Base-by-base conservation (phyloP, 495 filamentous ascomycete species). In the Talaromyces trachyspermus region DNA sequence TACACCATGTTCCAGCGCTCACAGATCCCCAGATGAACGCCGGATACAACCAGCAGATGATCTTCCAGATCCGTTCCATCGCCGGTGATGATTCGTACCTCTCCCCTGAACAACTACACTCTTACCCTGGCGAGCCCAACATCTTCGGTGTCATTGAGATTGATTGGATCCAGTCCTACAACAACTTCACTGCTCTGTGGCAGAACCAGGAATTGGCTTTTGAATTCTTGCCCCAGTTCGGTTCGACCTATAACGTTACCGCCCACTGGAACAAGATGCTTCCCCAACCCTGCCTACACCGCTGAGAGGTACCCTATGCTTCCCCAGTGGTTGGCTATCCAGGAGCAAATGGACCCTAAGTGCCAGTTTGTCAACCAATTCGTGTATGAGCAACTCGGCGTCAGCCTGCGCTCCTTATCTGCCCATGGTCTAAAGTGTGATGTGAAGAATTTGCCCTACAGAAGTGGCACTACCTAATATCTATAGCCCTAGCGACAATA, bases 241-340 rank as follows among this genome's bases (percentile, higher is more conserved):
- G 55, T 46, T 42, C 49, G 32, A 38, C 27, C 22, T 58, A 53
- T 38, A 53, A 58, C 43, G 55, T 50, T 43, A 46, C 52, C 6
- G 37, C 52, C 10, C 52, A 58, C 47, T 58, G 55, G 55, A 58
- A 58, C 47, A 58, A 58, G 43, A 58, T 58, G 55, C 27, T 17
- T 15, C 42, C 49, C 42, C 11, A 54, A 54, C 48, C 43, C 49
- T 25, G 54, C 52, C 37, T 52, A 54, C 33, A 45, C 37, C 46
- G 23, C 35, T 42, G 43, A 46, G 15, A 49, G 43, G 14, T 58
- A 50, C 35, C 55, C 55, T 1, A 56, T 50, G 47, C 36, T 56
- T 42, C 42, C 47, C 11, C 39, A 53, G 37, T 56, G 47, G 20
- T 42, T 56, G 47, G 43, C 43, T 12, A 46, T 57, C 25, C 54